Conservation (phyloP, 805 yeast genomes). For the Starmerella asiatica region DNA sequence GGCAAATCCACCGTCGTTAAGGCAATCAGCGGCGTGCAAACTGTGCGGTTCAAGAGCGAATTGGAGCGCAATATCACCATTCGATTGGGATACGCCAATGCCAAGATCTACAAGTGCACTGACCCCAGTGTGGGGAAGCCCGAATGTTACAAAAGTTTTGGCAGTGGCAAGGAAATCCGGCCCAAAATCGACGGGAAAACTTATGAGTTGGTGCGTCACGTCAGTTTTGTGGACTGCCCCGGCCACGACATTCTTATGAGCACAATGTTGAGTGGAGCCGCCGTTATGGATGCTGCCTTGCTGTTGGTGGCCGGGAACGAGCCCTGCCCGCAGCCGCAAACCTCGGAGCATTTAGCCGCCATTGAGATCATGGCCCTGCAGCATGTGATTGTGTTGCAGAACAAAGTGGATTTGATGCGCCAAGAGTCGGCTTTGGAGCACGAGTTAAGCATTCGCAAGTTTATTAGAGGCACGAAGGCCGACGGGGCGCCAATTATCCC, state of each 20-base stretch:
- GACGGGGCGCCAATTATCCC: slow-evolving; percentile 99
- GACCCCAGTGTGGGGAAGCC: slow-evolving; percentile 81
- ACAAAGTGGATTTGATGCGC: slow-evolving; percentile 96
- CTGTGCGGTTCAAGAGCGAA: slow-evolving; percentile 98
- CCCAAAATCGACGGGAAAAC: slow-evolving; percentile 85
- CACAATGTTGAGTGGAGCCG: slow-evolving; percentile 99
- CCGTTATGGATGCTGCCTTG: slow-evolving; percentile 99
- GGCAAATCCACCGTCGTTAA: slow-evolving; percentile 89
- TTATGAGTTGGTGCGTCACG: slow-evolving; percentile 85
- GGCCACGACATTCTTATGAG: slow-evolving; percentile 99
- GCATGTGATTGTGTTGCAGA: slow-evolving; percentile 90
- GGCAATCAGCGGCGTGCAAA: slow-evolving; percentile 96
- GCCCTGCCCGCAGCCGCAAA: slow-evolving; percentile 99
- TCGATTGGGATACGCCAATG: slow-evolving; percentile 97
- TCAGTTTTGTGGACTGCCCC: slow-evolving; percentile 98
- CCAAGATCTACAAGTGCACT: slow-evolving; percentile 90
- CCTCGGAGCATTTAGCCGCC: slow-evolving; percentile 98
- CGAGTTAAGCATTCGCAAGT: slow-evolving; percentile 78
- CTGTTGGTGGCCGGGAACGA: slow-evolving; percentile 95
- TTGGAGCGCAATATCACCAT: slow-evolving; percentile 97
- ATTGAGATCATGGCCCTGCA: slow-evolving; percentile 97
- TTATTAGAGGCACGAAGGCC: slow-evolving; percentile 95
- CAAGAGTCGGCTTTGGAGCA: slow-evolving; percentile 94
- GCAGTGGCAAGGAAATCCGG: slow-evolving; percentile 84
- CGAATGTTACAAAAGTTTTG: slow-evolving; percentile 85